Evolutionary conservation across 352 stramenopile species (phyloP).

Genomic region (Globisporangium abappressorium): DNA sequence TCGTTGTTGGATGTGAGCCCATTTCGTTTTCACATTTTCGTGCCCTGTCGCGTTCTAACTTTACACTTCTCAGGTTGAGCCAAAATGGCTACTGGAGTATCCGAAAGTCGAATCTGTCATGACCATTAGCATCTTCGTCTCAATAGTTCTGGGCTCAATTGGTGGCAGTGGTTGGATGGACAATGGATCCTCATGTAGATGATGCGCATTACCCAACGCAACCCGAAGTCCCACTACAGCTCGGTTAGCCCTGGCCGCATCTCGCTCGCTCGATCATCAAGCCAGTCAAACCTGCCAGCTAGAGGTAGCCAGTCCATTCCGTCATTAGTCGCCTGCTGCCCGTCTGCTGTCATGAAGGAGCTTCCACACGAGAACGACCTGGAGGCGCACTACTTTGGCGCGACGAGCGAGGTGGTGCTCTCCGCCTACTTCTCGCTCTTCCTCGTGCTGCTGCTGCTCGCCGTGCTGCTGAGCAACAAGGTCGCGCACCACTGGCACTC

Average conservation of each 20-base stretch:
- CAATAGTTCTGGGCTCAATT: background rate
- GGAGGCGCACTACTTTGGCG: conserved; percentile 20
- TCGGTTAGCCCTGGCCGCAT: background rate
- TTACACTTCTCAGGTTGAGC: too few species aligned
- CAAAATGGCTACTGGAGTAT: too few species aligned
- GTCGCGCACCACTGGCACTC: conserved; percentile 68
- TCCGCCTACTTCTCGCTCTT: conserved; percentile 72
- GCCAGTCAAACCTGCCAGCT: background rate
- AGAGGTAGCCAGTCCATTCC: background rate
- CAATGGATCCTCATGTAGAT: background rate
- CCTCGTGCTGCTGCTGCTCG: conserved; percentile 62
- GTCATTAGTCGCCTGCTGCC: background rate
- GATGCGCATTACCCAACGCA: conserved; percentile 1
- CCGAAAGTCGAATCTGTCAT: too few species aligned
- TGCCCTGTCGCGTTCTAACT: too few species aligned
- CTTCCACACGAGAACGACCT: conserved; percentile 29
- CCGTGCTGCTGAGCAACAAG: conserved; percentile 77
- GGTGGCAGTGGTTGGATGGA: background rate
- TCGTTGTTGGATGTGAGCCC: too few species aligned
- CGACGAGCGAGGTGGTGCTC: conserved; percentile 57
- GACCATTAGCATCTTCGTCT: background rate
- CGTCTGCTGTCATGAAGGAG: conserved; percentile 13
- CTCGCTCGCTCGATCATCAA: background rate
- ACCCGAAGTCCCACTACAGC: background rate
- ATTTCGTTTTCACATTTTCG: too few species aligned